Conservation (phyloP, 305 asterid species). For the Fraxinus dipetala region DNA sequence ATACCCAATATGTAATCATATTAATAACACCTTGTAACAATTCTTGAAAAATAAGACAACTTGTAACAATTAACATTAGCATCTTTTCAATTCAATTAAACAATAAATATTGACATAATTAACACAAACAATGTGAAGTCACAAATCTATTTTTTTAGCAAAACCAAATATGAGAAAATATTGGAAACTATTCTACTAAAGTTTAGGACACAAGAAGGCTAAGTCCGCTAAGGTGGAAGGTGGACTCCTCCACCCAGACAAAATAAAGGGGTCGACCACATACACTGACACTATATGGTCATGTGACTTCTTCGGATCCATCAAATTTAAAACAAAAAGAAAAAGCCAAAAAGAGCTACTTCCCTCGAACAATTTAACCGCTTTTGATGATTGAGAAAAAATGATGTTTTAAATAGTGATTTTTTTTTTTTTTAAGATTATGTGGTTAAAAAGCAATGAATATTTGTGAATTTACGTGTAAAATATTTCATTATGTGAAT, state of each 20-base stretch:
- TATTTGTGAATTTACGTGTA: too few species aligned
- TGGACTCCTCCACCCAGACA: neutral
- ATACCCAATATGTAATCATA: too few species aligned
- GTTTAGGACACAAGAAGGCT: neutral
- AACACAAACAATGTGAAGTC: neutral
- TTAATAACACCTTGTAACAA: too few species aligned
- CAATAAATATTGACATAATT: neutral
- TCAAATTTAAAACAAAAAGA: too few species aligned
- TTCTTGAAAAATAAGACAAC: neutral
- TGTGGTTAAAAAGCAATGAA: too few species aligned
- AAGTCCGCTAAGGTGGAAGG: neutral
- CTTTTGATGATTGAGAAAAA: too few species aligned
- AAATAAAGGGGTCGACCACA: neutral
- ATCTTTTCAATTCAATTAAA: neutral
- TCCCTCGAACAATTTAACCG: neutral
- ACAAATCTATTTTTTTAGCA: neutral
- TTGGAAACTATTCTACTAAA: neutral
- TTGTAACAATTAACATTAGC: neutral
- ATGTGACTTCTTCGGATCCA: neutral
- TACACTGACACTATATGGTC: neutral
- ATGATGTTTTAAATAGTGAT: too few species aligned
- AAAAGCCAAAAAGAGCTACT: neutral
- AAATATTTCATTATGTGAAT: too few species aligned
- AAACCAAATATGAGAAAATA: neutral
- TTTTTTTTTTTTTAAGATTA: too few species aligned